Evolutionary conservation across 2,329 filamentous ascomycete genomes (phyloP).

Genomic region (Trichoderma endophyticum): DNA sequence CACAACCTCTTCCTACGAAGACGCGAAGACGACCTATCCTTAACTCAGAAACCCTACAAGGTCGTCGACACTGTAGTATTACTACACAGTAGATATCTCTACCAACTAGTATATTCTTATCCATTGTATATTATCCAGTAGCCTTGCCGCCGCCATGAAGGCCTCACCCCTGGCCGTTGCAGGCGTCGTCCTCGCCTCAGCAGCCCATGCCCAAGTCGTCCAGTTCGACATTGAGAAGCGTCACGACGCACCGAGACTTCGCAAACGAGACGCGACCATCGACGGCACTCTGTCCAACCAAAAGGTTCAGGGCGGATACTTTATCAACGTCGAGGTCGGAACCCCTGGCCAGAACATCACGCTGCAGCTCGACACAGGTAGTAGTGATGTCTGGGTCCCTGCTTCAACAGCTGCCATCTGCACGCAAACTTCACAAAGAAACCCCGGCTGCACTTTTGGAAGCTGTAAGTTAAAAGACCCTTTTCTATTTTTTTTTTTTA

Average conservation of each 20-base stretch:
- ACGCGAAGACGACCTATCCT: background rate
- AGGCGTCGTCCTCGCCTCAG: slow-evolving; percentile 18
- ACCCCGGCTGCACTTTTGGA: slow-evolving; percentile 41
- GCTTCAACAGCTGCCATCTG: slow-evolving; percentile 40
- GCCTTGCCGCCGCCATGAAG: slow-evolving; percentile 10
- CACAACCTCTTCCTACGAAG: background rate
- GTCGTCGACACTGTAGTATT: background rate
- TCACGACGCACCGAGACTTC: slow-evolving; percentile 29
- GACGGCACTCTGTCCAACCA: slow-evolving; percentile 46
- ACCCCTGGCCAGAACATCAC: slow-evolving; percentile 55
- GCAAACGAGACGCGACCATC: slow-evolving; percentile 40
- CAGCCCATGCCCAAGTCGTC: slow-evolving; percentile 36
- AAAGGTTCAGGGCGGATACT: slow-evolving; percentile 48
- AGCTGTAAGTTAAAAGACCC: slow-evolving; percentile 40
- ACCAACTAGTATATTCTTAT: background rate
- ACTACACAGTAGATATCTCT: background rate
- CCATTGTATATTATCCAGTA: background rate
- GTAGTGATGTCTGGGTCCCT: slow-evolving; percentile 63
- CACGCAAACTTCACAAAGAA: slow-evolving; percentile 22
- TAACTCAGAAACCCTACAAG: background rate
- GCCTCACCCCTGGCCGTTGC: slow-evolving; percentile 11
- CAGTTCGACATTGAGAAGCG: slow-evolving; percentile 48
- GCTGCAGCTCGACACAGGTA: slow-evolving; percentile 62
- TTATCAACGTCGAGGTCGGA: slow-evolving; percentile 54
- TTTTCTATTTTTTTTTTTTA: no score